Evolutionary conservation across 2,329 filamentous ascomycete species (phyloP).

Genomic region (Colletotrichum sp.): DNA sequence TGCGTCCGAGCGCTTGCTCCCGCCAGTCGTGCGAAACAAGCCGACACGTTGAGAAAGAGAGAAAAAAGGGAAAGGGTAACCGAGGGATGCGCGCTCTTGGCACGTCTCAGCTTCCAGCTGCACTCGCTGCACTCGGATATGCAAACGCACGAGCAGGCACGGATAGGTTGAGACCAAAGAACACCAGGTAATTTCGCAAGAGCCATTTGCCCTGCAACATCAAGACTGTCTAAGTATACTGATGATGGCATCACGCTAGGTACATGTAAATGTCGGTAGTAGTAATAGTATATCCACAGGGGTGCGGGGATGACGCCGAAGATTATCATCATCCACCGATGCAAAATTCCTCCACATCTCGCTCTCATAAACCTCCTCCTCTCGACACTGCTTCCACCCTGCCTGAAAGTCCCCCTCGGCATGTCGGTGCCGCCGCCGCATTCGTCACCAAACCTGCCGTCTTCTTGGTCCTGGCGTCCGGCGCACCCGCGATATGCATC

Average conservation of each 20-base stretch:
- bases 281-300: conserved; percentile 20
- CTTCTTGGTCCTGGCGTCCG: conserved; percentile 7
- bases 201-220: conserved; percentile 7
- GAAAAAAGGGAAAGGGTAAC: background rate
- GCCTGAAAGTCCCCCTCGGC: background rate
- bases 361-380: background rate
- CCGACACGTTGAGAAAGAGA: background rate
- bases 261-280: conserved; percentile 21
- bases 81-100: background rate
- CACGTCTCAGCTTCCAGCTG: background rate
- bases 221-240: conserved; percentile 20
- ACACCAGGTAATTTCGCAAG: conserved; percentile 3
- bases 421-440: background rate
- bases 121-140: background rate
- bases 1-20: background rate
- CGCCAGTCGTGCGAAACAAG: background rate
- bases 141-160: background rate
- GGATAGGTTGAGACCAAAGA: background rate
- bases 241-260: conserved; percentile 17
- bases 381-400: background rate
- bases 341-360: background rate
- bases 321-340: conserved; percentile 23
- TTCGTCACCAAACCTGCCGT: background rate
- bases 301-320: conserved; percentile 14
- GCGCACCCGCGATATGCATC: conserved; percentile 13